Evolutionary conservation across 805 yeast species (phyloP), one percentile per base, ranked within the genome.

Genomic region (Priceomyces melissophilus): DNA sequence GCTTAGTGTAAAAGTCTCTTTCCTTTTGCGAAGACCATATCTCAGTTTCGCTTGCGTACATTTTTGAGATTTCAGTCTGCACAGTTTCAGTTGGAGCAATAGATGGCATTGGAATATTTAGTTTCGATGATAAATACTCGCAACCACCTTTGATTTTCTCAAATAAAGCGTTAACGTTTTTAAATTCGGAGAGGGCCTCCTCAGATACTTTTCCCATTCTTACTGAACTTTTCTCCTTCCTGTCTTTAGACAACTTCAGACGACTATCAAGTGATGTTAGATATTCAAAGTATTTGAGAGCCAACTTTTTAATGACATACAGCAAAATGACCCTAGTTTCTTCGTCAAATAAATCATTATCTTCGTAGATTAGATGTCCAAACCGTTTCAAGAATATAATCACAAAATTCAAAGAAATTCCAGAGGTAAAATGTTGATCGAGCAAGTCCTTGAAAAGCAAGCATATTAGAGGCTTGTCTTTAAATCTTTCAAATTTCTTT

Each of bases 1-100:
- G 60, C 1, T 63, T 70, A 25, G 76, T 78, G 55, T 87, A 85
- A 54, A 87, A 89, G 45, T 67, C 69, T 45, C 74, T 72, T n/a
- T 76, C 80, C 25, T 80, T 82, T 12, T 78, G 78, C 41, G 73
- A 80, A 30, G 78, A 85, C 95, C 95, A 87, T 32, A 65, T 48
- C 5, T 57, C 60, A 26, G 54, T 60, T 13, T 61, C 60, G 36
- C 56, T 57, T 8, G 45, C 31, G 2, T 54, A 42, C 31, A 54
- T 55, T 7, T 43, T 38, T 32, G 50, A 53, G 5, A 57, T 57
- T 5, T 57, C 48, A 29, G 61, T 65, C 10, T 61, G 53, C 6
- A 37, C 43, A 8, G 50, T 30, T 10, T 47, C 54, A 13, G 37
- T 35, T 17, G 12, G 25, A 17, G 32, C 37, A 7, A 30, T 16